Conservation (phyloP, 768 basidiomycete genomes). For the Gautieria morchelliformis region DNA sequence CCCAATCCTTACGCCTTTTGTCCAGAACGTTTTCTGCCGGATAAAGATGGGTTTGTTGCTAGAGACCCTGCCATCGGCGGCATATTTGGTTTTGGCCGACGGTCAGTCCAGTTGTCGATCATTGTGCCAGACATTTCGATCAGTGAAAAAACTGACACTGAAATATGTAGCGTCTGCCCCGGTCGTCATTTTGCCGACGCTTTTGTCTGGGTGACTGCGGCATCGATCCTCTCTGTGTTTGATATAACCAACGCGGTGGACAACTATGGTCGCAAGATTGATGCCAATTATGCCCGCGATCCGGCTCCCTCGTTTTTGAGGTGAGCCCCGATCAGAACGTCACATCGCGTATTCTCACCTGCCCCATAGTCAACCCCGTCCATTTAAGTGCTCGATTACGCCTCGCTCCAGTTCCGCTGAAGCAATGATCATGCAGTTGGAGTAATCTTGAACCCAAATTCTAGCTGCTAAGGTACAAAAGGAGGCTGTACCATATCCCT, state of each 20-base stretch:
- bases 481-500: no score
- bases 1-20: slow-evolving; percentile 15
- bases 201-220: slow-evolving; percentile 28
- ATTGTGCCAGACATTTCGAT: not conserved
- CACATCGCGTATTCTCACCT: no score
- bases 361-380: no score
- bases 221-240: slow-evolving; percentile 36
- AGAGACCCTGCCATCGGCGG: slow-evolving; percentile 6
- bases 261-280: slow-evolving; percentile 12
- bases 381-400: no score
- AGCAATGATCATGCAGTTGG: no score
- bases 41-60: slow-evolving; percentile 3
- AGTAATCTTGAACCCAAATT: no score
- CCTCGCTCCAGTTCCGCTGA: no score
- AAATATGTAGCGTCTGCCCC: slow-evolving; percentile 13
- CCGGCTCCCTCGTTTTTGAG: not conserved
- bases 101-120: slow-evolving; percentile 9
- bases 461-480: no score
- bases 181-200: slow-evolving; percentile 18
- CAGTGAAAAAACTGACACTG: no score
- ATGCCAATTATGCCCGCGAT: slow-evolving; percentile 1
- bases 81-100: slow-evolving; percentile 19
- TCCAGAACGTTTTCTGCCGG: slow-evolving; percentile 15
- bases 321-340: no score
- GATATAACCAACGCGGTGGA: slow-evolving; percentile 34